Conservation (phyloP, 2,329 filamentous ascomycete species). For the Clarireedia hainanense region DNA sequence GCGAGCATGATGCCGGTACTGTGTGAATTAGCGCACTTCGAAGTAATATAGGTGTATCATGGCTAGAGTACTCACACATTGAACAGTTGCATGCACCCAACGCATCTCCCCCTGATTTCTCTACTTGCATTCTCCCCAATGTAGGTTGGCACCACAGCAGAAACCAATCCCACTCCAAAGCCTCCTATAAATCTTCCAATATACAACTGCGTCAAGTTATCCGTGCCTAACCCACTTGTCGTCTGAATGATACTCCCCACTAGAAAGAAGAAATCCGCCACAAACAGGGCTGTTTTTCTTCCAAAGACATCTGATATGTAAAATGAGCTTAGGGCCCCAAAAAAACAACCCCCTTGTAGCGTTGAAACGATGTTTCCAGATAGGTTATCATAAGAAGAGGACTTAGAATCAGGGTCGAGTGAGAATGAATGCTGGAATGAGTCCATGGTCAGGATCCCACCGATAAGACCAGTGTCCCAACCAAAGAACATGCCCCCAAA, state of each 20-base stretch:
- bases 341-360: constrained; percentile 58
- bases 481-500: constrained; percentile 57
- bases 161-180: constrained; percentile 12
- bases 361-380: constrained; percentile 47
- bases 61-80: constrained; percentile 10
- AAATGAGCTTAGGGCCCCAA: constrained; percentile 46
- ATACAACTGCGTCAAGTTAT: constrained; percentile 8
- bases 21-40: neutral
- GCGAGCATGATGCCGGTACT: constrained; percentile 12
- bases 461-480: constrained; percentile 65
- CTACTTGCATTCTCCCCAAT: constrained; percentile 12
- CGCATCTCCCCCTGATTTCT: constrained; percentile 11
- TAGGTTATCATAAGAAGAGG: neutral
- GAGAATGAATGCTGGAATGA: constrained; percentile 39
- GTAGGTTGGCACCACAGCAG: constrained; percentile 13
- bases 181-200: constrained; percentile 11
- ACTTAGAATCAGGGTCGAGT: neutral
- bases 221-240: constrained; percentile 6
- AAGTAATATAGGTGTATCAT: neutral
- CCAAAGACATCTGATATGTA: constrained; percentile 27
- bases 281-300: constrained; percentile 10
- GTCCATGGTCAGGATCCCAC: constrained; percentile 60
- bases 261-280: constrained; percentile 9
- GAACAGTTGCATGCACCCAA: constrained; percentile 14
- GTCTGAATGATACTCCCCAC: constrained; percentile 8